Percentiles rank a stretch among this genome's conserved stretches.
These are phyloP conservation scores for Trypanosoma rangeli DNA, from an alignment of 208 protist genomes.

Conservation along the genomic window DNA sequence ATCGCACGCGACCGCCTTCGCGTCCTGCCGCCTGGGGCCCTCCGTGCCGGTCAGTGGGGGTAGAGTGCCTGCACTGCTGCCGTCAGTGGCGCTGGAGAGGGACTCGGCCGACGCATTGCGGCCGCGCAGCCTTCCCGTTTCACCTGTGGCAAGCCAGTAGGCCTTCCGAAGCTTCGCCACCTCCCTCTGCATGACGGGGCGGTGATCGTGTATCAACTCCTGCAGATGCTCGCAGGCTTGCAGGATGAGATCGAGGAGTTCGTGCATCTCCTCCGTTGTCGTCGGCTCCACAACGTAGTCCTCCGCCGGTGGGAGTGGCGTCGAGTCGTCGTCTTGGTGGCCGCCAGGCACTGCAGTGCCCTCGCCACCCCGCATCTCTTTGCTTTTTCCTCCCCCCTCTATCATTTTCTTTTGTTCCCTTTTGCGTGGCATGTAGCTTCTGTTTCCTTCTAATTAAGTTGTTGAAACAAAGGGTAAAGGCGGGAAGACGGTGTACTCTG, in stretches of 20 bases:
- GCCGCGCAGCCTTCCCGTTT: slow-evolving; percentile 31
- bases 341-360: not conserved
- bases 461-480: not conserved
- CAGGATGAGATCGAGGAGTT: slow-evolving; percentile 55
- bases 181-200: slow-evolving; percentile 48
- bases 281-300: not conserved
- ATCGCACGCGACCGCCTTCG: slow-evolving; percentile 35
- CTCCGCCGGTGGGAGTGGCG: not conserved
- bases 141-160: slow-evolving; percentile 47
- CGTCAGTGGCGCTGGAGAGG: not conserved
- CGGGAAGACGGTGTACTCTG: not conserved
- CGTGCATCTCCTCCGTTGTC: slow-evolving; percentile 32
- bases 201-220: slow-evolving; percentile 37
- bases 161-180: slow-evolving; percentile 55
- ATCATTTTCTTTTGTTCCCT: not conserved
- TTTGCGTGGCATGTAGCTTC: not conserved
- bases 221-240: slow-evolving; percentile 46
- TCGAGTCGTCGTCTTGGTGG: not conserved
- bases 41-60: not conserved
- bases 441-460: too few relatives aligned
- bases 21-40: slow-evolving; percentile 17
- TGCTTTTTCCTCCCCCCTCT: not conserved
- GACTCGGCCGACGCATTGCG: slow-evolving; percentile 1
- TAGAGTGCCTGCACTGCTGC: not conserved
- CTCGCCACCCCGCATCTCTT: not conserved